These are phyloP conservation scores for Ettlia oleoabundans DNA, from an alignment of 139 green algal species.

Conservation along the genomic window DNA sequence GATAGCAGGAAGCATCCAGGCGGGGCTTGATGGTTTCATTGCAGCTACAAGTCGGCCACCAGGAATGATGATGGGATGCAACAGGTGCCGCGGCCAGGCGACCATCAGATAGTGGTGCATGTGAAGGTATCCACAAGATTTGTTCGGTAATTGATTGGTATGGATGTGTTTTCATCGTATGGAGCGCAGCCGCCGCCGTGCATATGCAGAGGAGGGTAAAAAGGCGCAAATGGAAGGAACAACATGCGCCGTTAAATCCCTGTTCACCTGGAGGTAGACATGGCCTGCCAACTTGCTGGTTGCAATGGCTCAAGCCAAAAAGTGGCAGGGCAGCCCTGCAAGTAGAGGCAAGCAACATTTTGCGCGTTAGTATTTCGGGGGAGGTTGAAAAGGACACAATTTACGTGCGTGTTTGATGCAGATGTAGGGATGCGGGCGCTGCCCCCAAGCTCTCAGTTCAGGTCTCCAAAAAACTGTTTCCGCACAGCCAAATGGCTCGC, in stretches of 20 bases:
- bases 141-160: slow-evolving; percentile 38
- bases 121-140: slow-evolving; percentile 59
- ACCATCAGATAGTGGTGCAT: slow-evolving; percentile 85
- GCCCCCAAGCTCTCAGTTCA: slow-evolving; percentile 49
- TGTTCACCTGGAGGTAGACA: too few species aligned
- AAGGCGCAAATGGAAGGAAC: too few species aligned
- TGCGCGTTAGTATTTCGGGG: not conserved
- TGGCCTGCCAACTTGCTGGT: too few species aligned
- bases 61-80: too few species aligned
- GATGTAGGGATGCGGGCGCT: not conserved
- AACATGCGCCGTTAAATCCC: too few species aligned
- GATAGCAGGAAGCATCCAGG: not conserved
- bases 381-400: not conserved
- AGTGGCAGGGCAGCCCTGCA: not conserved
- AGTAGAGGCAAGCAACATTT: not conserved
- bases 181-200: not conserved
- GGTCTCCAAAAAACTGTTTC: slow-evolving; percentile 57
- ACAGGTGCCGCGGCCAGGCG: not conserved
- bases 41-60: not conserved
- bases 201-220: not conserved
- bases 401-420: not conserved
- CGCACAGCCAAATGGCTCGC: slow-evolving; percentile 29
- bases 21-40: not conserved
- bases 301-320: not conserved
- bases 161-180: slow-evolving; percentile 44